Evolutionary conservation across 129 eudicot species (phyloP), one percentile per base, ranked within the genome.

Genomic region (Tanacetum coccineum): DNA sequence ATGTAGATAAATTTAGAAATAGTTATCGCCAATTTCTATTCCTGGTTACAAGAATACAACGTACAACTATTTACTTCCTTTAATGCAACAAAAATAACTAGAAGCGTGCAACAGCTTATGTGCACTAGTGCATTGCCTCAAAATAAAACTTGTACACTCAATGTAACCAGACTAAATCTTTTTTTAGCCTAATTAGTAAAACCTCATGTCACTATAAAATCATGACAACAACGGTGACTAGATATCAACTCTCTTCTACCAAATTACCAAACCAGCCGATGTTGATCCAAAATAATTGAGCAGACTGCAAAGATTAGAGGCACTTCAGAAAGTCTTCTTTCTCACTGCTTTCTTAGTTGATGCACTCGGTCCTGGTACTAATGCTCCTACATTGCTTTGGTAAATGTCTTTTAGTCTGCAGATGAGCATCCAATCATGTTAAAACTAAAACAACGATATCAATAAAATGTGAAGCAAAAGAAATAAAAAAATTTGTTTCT

Each of bases 341-440:
- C 96, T 82, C 57, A 81, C 60, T 0, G 69, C 88, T 83, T 89
- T 94, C 81, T 87, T 94, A 45, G 86, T 70, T 48, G 78, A 58
- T 40, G 81, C 62, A 57, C 62, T 51, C 54, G 91, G 62, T 64
- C 89, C 90, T 57, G 88, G 56, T 26, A 74, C 30, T 6, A 83
- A 70, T 70, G 39, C 71, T 59, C 88, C 97, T 62, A 82, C 62
- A 50, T 77, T 66, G 49, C 87, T 84, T 85, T 87, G 90, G 77
- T 83, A 87, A 64, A 94, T 40, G 68, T 94, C 99, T 70, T 79
- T 87, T 70, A 89, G 62, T 73, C 99, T 94, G 75, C 81, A 70
- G 48, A 20, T 13, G n/a, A 75, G 11, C 19, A 26, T 59, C 42
- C 36, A 71, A 55, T 40, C 46, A 54, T 49, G 18, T 59, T 44